Percentiles rank a stretch among this genome's conserved stretches.
Evolutionary conservation across 768 basidiomycete species (phyloP).

Genomic region (Kwoniella dendrophila): DNA sequence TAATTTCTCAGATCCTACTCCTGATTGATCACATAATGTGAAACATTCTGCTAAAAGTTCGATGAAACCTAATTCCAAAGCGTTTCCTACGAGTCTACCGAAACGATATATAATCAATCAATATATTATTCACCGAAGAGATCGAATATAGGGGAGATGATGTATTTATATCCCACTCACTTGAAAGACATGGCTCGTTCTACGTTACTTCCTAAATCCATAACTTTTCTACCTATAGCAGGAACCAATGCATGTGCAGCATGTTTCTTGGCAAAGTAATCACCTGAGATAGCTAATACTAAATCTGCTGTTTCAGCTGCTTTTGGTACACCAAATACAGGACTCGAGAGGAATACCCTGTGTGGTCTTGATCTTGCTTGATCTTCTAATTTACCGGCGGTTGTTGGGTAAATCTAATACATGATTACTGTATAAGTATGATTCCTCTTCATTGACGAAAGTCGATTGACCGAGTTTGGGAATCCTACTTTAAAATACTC

Average conservation of each 20-base stretch:
- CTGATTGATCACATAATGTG: conserved; percentile 81
- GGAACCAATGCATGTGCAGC: conserved; percentile 77
- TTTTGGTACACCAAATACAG: conserved; percentile 71
- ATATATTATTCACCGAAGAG: conserved; percentile 59
- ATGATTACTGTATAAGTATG: conserved; percentile 10
- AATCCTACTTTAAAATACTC: conserved; percentile 53
- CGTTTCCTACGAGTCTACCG: conserved; percentile 81
- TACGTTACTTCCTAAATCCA: conserved; percentile 80
- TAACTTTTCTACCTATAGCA: conserved; percentile 68
- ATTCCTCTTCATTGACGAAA: too few species aligned
- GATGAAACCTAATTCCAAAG: conserved; percentile 71
- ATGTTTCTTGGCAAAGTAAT: conserved; percentile 78
- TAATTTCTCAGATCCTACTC: conserved; percentile 66
- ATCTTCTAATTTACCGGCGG: conserved; percentile 63
- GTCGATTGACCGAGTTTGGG: background rate
- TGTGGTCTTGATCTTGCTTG: conserved; percentile 66
- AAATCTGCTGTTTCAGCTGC: conserved; percentile 70
- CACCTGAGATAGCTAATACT: conserved; percentile 75
- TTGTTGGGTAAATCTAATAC: conserved; percentile 51
- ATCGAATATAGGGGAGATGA: background rate
- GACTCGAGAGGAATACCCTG: conserved; percentile 70
- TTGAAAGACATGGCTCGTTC: conserved; percentile 62
- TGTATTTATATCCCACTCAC: conserved; percentile 33
- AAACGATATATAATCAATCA: conserved; percentile 28
- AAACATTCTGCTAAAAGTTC: conserved; percentile 81